These are phyloP conservation scores for Oropetium thomaeum DNA, from an alignment of 176 grass and related monocot genomes.

Conservation along the genomic window DNA sequence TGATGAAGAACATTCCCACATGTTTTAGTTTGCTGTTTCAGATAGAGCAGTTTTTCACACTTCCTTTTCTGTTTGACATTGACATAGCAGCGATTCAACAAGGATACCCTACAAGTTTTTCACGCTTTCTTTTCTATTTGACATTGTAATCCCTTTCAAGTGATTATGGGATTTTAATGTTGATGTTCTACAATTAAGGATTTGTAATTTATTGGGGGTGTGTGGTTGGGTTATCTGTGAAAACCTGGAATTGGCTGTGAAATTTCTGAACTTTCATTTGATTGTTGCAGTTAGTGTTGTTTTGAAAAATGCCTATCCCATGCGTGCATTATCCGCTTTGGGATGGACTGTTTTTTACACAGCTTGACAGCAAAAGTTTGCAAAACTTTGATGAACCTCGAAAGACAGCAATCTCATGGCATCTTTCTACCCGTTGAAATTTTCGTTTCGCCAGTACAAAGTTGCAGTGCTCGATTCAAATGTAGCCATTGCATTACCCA, in stretches of 20 bases:
- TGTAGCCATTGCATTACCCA: neutral
- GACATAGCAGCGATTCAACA: too few species aligned
- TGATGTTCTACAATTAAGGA: neutral
- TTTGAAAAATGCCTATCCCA: neutral
- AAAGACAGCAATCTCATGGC: neutral
- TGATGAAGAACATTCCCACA: neutral
- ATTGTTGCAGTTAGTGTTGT: neutral
- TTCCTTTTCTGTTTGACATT: neutral
- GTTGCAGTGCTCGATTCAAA: neutral
- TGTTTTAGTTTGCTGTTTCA: neutral
- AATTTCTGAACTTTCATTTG: neutral
- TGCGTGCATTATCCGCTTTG: neutral
- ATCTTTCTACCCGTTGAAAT: neutral
- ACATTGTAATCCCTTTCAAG: too few species aligned
- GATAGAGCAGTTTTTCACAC: neutral
- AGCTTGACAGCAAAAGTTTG: too few species aligned
- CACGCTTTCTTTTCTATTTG: neutral
- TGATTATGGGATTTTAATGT: neutral
- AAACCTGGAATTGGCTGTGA: neutral
- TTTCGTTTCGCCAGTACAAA: neutral
- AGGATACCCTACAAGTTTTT: too few species aligned
- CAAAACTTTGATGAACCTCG: neutral
- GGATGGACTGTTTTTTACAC: too few species aligned
- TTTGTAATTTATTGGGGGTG: neutral
- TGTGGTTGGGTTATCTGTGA: neutral